Evolutionary conservation across 2,329 filamentous ascomycete genomes (phyloP).

Genomic region (Pyrenophora teres): DNA sequence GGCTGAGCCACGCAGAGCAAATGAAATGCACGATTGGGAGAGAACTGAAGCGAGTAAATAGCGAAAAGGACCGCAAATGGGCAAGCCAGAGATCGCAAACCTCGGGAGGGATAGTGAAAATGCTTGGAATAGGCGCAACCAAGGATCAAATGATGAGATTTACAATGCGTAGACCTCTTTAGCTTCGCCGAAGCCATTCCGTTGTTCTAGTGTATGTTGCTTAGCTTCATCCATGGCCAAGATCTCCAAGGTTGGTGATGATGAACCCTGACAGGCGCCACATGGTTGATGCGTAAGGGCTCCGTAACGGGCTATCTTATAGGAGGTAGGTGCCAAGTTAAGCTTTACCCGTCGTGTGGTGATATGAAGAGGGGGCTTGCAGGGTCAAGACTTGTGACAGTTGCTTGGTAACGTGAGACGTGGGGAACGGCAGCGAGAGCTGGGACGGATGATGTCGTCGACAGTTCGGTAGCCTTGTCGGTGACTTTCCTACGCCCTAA

Average conservation of each 20-base stretch:
- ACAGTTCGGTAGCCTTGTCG: too few species aligned
- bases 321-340: constrained; percentile 15
- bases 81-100: not conserved
- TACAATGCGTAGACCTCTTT: not conserved
- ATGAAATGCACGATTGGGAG: not conserved
- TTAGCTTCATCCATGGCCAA: constrained; percentile 1
- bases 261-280: not conserved
- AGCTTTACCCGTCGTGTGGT: too few species aligned
- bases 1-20: constrained; percentile 17
- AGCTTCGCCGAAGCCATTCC: too few species aligned
- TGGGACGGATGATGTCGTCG: too few species aligned
- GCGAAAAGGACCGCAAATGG: constrained; percentile 1
- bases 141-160: constrained; percentile 21
- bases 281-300: not conserved
- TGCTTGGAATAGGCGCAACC: constrained; percentile 2
- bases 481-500: too few species aligned
- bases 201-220: not conserved
- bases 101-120: not conserved
- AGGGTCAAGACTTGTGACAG: constrained; percentile 29
- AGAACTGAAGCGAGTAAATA: not conserved
- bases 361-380: constrained; percentile 11
- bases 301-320: not conserved
- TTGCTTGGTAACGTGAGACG: constrained; percentile 24
- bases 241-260: not conserved
- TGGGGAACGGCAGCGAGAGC: not conserved